Conservation (phyloP, 2,329 filamentous ascomycete species). For the Penicillium glabrum region DNA sequence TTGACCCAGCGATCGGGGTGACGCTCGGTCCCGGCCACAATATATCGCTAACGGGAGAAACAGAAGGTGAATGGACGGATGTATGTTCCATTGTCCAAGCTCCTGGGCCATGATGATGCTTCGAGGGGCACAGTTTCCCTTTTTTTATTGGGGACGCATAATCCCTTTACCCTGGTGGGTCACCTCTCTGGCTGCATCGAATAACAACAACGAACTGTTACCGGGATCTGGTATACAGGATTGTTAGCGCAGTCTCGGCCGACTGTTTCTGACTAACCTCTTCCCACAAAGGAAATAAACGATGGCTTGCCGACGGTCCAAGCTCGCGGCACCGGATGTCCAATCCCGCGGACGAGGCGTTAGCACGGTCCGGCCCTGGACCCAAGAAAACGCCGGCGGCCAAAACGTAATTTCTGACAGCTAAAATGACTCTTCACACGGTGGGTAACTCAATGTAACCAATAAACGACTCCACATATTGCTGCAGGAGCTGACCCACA, state of each 20-base stretch:
- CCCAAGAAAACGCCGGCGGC: neutral
- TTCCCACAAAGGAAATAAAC: neutral
- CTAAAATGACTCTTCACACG: neutral
- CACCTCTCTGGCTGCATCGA: neutral
- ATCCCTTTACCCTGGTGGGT: neutral
- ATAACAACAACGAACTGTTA: neutral
- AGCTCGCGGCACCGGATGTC: neutral
- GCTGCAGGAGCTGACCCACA: neutral
- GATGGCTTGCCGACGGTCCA: neutral
- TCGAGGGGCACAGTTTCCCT: neutral
- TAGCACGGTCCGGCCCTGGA: neutral
- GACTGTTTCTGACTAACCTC: neutral
- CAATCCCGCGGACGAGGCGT: neutral
- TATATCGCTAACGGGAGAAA: neutral
- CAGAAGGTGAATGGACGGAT: neutral
- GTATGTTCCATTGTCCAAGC: neutral
- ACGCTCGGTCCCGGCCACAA: neutral
- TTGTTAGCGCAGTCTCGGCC: neutral
- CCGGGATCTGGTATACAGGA: neutral
- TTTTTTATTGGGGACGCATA: neutral
- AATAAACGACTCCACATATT: neutral
- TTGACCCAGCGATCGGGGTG: neutral
- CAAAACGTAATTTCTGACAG: neutral
- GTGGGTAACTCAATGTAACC: neutral
- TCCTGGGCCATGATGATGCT: neutral